phyloP scores from a whole-genome alignment of 331 rosid species.

The Quercus tomentella region DNA sequence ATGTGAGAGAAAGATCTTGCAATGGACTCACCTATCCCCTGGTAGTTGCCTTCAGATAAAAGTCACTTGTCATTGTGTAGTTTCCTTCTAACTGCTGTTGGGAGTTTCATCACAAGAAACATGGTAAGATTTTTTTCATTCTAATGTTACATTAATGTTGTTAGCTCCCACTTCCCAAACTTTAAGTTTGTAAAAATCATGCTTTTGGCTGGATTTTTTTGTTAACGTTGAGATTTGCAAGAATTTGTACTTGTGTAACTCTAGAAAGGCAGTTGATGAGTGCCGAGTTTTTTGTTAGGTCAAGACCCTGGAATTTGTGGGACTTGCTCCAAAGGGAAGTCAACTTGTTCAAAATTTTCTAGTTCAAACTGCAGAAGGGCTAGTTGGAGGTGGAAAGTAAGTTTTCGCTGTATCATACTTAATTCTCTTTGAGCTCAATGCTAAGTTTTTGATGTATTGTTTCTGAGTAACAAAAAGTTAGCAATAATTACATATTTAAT shows the following conservation, averaged over 20 bases:
- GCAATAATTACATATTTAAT: background rate
- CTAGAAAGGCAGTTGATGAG: slow-evolving; percentile 7
- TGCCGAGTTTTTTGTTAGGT: slow-evolving; percentile 41
- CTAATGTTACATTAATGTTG: background rate
- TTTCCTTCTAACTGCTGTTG: slow-evolving; percentile 81
- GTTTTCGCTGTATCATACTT: slow-evolving; percentile 21
- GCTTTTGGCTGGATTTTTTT: background rate
- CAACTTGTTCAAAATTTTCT: slow-evolving; percentile 78
- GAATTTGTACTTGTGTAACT: background rate
- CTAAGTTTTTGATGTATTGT: background rate
- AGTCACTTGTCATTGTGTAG: slow-evolving; percentile 56
- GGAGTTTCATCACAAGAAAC: slow-evolving; percentile 76
- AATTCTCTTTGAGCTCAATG: background rate
- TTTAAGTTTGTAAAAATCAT: background rate
- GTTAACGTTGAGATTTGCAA: background rate
- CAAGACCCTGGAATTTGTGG: slow-evolving; percentile 57
- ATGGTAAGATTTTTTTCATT: slow-evolving; percentile 45
- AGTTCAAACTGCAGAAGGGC: slow-evolving; percentile 84
- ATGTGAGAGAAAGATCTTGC: slow-evolving; percentile 88
- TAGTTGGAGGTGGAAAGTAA: slow-evolving; percentile 93
- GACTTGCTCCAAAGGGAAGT: slow-evolving; percentile 92
- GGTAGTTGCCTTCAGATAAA: slow-evolving; percentile 82
- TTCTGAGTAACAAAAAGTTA: background rate
- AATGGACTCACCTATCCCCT: slow-evolving; percentile 57
- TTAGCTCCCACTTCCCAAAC: background rate